phyloP scores from a whole-genome alignment of 495 filamentous ascomycete species.

The Aspergillus biplanus region DNA sequence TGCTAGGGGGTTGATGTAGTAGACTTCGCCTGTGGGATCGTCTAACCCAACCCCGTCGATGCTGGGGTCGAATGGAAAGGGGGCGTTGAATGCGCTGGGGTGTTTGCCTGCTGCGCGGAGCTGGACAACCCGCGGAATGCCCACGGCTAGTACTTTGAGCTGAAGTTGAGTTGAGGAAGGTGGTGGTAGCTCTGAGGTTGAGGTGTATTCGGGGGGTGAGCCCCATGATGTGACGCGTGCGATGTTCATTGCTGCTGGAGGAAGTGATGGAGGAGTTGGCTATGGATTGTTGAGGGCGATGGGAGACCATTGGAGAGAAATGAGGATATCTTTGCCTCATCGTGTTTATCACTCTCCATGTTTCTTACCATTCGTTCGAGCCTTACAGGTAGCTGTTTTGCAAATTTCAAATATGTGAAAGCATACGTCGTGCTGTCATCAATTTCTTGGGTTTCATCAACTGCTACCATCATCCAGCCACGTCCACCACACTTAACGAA shows the following conservation, averaged over 20 bases:
- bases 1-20: slow-evolving; percentile 10
- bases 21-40: slow-evolving; percentile 1
- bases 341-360: too few relatives aligned
- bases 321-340: too few relatives aligned
- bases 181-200: neutral
- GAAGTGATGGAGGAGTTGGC: neutral
- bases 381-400: too few relatives aligned
- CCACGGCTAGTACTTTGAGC: slow-evolving; percentile 7
- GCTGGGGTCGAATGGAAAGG: slow-evolving; percentile 18
- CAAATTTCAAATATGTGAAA: too few relatives aligned
- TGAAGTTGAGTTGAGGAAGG: slow-evolving; percentile 8
- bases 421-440: too few relatives aligned
- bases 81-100: slow-evolving; percentile 5
- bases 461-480: too few relatives aligned
- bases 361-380: too few relatives aligned
- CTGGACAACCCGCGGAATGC: slow-evolving; percentile 9
- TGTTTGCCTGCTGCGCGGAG: slow-evolving; percentile 8
- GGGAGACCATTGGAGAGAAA: too few relatives aligned
- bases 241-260: neutral
- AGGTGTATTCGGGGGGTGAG: neutral
- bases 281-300: too few relatives aligned
- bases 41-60: slow-evolving; percentile 17
- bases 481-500: too few relatives aligned
- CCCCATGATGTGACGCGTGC: neutral
- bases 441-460: too few relatives aligned